Base-by-base conservation (phyloP, 805 yeast species). In the Ogataea parapolymorpha region DNA sequence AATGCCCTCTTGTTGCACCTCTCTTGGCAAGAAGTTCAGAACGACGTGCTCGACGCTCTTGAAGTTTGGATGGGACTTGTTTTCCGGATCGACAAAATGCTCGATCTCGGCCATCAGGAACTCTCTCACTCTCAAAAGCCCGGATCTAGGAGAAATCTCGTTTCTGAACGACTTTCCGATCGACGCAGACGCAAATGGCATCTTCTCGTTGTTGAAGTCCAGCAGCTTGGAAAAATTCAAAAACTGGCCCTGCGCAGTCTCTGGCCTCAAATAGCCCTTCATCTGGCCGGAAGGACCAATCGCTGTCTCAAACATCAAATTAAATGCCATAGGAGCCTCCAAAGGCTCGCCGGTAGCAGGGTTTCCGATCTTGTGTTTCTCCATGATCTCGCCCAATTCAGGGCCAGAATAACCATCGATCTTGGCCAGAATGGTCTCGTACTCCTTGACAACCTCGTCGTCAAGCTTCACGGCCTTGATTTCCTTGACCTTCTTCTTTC, bases 141-240 rank as follows among this genome's bases (percentile, higher is more conserved):
- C 99, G 20, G 98, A 86, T 68, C 99, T 83, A 56, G 99, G 99
- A 35, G 97, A 88, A 59, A 93, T 93, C 73, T 93, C 99, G 68
- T 93, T 93, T 75, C 99, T 85, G 77, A 93, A 93, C 11, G 98
- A 90, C 69, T 93, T 93, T 63, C 99, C 99, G 60, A 93, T 88
- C 27, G 97, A 85, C 38, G 99, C 99, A 50, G 96, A 88, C n/a
- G 99, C 99, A 67, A 93, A 93, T 44, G 99, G 99, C 91, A 95
- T 90, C 67, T 82, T 85, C 67, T 84, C 81, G 71, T 93, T 93
- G 79, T 93, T 93, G 75, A 81, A 86, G 60, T 93, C 99, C 57
- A 88, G 78, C 59, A 93, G 75, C 69, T 91, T 95, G 73, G 80
- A 79, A 71, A 93, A 93, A 76, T 93, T 93, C 62, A 93, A 75